Evolutionary conservation across 192 early-diverging fungal genomes (phyloP).

Genomic region (Backusella liffmaniae): DNA sequence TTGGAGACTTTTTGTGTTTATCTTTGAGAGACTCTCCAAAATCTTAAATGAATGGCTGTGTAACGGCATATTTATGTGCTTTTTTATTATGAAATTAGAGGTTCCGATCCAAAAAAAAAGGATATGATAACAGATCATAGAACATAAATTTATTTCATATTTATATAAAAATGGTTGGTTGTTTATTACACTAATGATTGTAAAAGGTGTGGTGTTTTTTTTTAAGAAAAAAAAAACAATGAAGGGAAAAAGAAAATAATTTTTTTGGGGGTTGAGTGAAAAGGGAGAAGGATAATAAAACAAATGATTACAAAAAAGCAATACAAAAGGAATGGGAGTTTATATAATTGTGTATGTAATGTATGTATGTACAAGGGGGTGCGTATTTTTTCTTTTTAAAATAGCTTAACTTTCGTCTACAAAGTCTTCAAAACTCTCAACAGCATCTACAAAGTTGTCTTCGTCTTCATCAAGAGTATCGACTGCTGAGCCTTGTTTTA

Average conservation of each 20-base stretch:
- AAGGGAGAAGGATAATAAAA: neutral
- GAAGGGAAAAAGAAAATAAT: neutral
- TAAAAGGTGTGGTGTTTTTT: neutral
- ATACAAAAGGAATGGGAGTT: constrained; percentile 1
- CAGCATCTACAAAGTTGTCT: constrained; percentile 10
- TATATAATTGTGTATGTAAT: neutral
- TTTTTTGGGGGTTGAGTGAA: neutral
- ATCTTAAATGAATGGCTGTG: neutral
- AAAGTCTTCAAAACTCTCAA: neutral
- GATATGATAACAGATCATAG: neutral
- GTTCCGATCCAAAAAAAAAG: neutral
- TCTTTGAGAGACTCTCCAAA: neutral
- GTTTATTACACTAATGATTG: constrained; percentile 4
- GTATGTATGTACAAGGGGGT: neutral
- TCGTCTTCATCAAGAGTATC: constrained; percentile 8
- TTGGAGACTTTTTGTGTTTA: constrained; percentile 6
- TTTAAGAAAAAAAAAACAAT: neutral
- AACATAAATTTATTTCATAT: constrained; percentile 4
- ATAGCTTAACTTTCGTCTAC: neutral
- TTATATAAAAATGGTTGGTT: neutral
- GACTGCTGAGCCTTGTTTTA: constrained; percentile 1
- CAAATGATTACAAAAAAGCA: constrained; percentile 3
- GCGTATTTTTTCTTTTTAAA: neutral
- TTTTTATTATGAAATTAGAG: neutral
- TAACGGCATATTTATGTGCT: neutral